A percentile compares a stretch with the other conserved stretches of the same genome.
phyloP scores from a whole-genome alignment of 768 basidiomycete genomes.

The Daedaleopsis nitida region DNA sequence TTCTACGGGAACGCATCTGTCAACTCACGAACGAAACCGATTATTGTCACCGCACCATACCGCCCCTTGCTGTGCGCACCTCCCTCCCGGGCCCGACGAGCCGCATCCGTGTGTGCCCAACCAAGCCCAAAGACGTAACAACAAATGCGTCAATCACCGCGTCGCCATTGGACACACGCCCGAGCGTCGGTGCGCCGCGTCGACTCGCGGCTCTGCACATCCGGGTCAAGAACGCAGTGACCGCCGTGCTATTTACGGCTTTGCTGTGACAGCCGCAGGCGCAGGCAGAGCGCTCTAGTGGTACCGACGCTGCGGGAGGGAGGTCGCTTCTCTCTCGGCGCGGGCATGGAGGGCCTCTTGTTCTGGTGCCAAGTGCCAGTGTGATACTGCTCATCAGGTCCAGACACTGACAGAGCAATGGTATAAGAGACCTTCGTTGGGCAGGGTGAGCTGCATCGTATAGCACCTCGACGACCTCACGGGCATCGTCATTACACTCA shows the following conservation, averaged over 20 bases:
- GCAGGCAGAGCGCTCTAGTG: background rate
- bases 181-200: background rate
- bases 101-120: background rate
- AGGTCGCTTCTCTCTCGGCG: background rate
- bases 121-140: constrained; percentile 9
- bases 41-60: background rate
- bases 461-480: background rate
- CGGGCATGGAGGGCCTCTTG: background rate
- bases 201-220: background rate
- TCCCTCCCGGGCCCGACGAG: background rate
- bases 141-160: constrained; percentile 6
- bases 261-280: background rate
- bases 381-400: too few species aligned
- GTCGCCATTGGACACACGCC: constrained; percentile 4
- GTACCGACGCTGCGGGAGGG: constrained; percentile 7
- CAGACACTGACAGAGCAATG: background rate
- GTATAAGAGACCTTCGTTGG: constrained; percentile 2
- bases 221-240: background rate
- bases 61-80: background rate
- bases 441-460: background rate
- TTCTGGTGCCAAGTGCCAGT: background rate
- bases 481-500: background rate
- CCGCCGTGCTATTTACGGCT: background rate
- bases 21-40: background rate
- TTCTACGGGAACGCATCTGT: background rate